Evolutionary conservation across 306 rosid genomes (phyloP), one percentile per base, ranked within the genome.

Genomic region (Acacia crassicarpa): DNA sequence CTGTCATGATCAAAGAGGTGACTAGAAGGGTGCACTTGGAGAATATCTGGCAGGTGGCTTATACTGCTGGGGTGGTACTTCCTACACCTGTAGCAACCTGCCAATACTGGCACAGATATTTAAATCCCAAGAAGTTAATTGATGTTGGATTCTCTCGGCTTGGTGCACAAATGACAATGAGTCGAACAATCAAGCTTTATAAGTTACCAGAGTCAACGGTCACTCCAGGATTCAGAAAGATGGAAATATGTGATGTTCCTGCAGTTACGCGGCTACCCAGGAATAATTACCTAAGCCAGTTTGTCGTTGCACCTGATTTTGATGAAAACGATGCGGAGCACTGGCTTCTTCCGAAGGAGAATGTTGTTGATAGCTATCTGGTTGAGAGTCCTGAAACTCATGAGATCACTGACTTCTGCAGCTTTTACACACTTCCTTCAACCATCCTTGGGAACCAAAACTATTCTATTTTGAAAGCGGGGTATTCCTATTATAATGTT

Each of bases 131-230:
- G 87, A 91, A 91, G 82, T 91, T 91, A 35, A 91, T 91, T 81
- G 96, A 91, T 85, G 93, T 91, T 77, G 93, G 96, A 75, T 91
- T 91, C 67, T 91, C 96, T n/a, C 91, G 92, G 81, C 93, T 91
- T 62, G 96, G 93, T 79, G 93, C 91, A 2, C 89, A 93, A 82
- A 91, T 91, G 96, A 91, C 96, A 59, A 90, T 90, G 93, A 91
- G 93, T 79, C 85, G 96, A 59, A 91, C 96, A 23, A 87, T 91
- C 66, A 91, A 91, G 72, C 93, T 91, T 33, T 91, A 90, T 83
- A 91, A 88, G 92, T 70, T 91, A 75, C 91, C 96, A 4, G 93
- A 88, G 76, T 81, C 96, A 58, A 78, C 93, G 0, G 85, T 45
- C 46, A 90, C 93, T 59, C 88, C 93, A 9, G 96, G 96, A 27